Conservation (phyloP, 768 basidiomycete genomes). For the Hortiboletus campestris region DNA sequence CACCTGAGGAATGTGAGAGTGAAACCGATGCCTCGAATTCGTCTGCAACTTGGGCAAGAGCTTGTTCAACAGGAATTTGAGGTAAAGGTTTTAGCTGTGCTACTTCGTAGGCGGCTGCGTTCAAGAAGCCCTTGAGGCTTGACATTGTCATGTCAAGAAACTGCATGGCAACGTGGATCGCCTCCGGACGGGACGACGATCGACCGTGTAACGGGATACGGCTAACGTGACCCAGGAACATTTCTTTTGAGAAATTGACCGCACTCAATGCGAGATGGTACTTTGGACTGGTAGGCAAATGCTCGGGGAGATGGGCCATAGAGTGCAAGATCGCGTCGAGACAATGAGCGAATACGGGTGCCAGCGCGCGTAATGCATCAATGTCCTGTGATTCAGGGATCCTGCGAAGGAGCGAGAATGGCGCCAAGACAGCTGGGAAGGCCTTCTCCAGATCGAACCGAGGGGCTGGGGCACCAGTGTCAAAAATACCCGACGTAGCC, state of each 20-base stretch:
- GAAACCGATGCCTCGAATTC: neutral
- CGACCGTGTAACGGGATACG: constrained; percentile 3
- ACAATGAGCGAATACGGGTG: constrained; percentile 22
- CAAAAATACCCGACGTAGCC: constrained; percentile 17
- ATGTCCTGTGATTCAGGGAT: constrained; percentile 25
- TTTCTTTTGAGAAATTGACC: constrained; percentile 21
- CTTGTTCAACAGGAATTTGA: constrained; percentile 13
- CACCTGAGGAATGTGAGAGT: constrained; percentile 5
- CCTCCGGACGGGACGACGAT: constrained; percentile 4
- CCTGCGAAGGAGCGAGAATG: constrained; percentile 27
- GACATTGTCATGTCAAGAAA: constrained; percentile 33
- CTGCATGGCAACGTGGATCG: constrained; percentile 21
- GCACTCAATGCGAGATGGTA: constrained; percentile 21
- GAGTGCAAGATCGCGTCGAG: constrained; percentile 30
- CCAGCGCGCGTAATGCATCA: constrained; percentile 29
- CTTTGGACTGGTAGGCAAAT: constrained; percentile 17
- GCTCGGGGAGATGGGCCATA: constrained; percentile 22
- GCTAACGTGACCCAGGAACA: constrained; percentile 23
- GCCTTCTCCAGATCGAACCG: constrained; percentile 33
- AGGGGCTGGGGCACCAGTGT: constrained; percentile 3
- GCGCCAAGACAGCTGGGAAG: constrained; percentile 37
- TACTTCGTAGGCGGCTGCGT: constrained; percentile 28
- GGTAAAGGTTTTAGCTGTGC: constrained; percentile 30
- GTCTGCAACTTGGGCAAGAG: neutral
- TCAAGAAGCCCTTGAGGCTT: constrained; percentile 32